Evolutionary conservation across 2,329 filamentous ascomycete genomes (phyloP), one percentile per base, ranked within the genome.

Genomic region (Acephala macrosclerotiorum): DNA sequence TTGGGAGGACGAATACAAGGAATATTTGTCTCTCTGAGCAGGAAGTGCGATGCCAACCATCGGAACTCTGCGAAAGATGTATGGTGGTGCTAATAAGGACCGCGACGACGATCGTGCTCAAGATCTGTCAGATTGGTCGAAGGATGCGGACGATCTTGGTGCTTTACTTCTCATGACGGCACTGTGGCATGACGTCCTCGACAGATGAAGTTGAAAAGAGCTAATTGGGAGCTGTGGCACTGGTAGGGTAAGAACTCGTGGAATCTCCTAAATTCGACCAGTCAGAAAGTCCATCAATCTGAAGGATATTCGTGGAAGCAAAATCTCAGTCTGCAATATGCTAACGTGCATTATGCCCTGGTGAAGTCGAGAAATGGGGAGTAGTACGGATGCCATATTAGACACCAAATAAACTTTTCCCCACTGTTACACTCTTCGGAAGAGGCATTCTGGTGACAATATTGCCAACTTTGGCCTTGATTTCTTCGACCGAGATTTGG

Each of bases 391-490:
- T 6, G 40, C 6, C 16, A 6, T 16, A 49, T 53, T 22, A 53
- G 26, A 22, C 25, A 3, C 72, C 70, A 61, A 75, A 76, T 16
- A 74, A 61, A 8, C 70, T 64, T 36, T 63, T 71, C 0, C 61
- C 62, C 45, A 72, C 70, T 2, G 51, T 20, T 12, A 66, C 47
- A 18, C 68, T 68, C 20, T 58, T 64, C 6, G 70, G 71, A 61
- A 88, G 72, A 26, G 77, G 69, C 5, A 89, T 74, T 63, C 82
- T 81, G 9, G 82, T 86, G 20, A 94, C 85, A 18, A 83, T 79
- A 73, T 94, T 94, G 6, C 91, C 91, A 74, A 94, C 88, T 80
- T 94, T 94, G 38, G 83, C 85, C 78, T 94, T 94, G 68, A 95
- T 79, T 9, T 84, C 85, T 8, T 83, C 78, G 57, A 93, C 87